A percentile compares a stretch with the other conserved stretches of the same genome.
phyloP scores from a whole-genome alignment of 148 eudicot genomes.

The Dysphania ambrosioides region DNA sequence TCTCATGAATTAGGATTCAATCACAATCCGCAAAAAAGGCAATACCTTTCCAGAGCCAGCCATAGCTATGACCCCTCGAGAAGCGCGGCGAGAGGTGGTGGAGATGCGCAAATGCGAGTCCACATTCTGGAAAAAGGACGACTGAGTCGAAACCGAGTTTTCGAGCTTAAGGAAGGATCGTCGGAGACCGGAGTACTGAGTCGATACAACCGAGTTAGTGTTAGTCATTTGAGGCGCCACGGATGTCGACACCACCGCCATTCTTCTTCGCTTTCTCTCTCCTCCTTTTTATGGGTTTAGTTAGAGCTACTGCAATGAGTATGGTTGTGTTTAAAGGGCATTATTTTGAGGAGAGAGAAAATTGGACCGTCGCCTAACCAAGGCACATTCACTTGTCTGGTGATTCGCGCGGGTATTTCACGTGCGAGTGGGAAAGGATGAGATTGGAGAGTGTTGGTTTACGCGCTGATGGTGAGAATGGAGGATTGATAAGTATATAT shows the following conservation, averaged over 20 bases:
- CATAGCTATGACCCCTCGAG: constrained; percentile 66
- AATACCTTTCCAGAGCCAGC: constrained; percentile 73
- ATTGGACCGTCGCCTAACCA: neutral
- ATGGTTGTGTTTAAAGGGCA: constrained; percentile 18
- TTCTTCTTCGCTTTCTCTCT: constrained; percentile 30
- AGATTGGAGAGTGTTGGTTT: constrained; percentile 1
- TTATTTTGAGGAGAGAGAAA: neutral
- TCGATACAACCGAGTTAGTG: constrained; percentile 39
- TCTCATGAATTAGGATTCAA: neutral
- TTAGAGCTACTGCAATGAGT: neutral
- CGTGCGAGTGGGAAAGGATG: neutral
- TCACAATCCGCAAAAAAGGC: neutral
- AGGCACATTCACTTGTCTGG: neutral
- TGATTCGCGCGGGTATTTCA: neutral
- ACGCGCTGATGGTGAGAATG: neutral
- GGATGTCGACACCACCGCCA: constrained; percentile 62
- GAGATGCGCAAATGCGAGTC: constrained; percentile 58
- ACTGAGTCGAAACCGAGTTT: constrained; percentile 34
- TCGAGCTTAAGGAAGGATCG: constrained; percentile 50
- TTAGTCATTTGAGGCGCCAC: constrained; percentile 41
- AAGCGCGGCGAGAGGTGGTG: constrained; percentile 47
- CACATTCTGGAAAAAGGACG: constrained; percentile 42
- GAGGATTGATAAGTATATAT: too few species aligned
- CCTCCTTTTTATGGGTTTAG: neutral
- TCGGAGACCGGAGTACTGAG: constrained; percentile 56